Percentiles rank a stretch among this genome's conserved stretches.
phyloP scores from a whole-genome alignment of 2,329 filamentous ascomycete genomes.

The Apiospora malaysiana region DNA sequence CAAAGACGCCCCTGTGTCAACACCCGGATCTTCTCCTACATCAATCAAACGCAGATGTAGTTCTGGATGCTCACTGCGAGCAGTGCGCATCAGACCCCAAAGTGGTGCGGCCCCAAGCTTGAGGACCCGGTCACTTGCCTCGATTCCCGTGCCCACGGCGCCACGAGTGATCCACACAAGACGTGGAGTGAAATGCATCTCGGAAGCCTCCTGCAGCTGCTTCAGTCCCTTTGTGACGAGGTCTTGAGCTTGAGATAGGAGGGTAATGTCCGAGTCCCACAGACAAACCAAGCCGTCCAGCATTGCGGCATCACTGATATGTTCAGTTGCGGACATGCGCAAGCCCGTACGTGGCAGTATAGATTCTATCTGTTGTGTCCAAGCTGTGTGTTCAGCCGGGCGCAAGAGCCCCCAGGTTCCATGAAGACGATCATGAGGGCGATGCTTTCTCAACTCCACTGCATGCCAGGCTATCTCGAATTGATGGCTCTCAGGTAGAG shows the following conservation, averaged over 20 bases:
- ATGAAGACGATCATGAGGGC: background rate
- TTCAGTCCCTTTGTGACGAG: conserved; percentile 29
- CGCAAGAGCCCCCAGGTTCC: conserved; percentile 30
- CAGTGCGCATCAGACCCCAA: conserved; percentile 39
- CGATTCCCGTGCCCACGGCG: conserved; percentile 31
- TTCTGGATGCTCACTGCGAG: conserved; percentile 38
- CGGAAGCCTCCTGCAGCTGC: conserved; percentile 34
- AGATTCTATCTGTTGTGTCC: conserved; percentile 21
- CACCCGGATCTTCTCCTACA: conserved; percentile 27
- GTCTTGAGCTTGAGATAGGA: conserved; percentile 29
- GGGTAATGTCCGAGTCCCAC: conserved; percentile 33
- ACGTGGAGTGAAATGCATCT: conserved; percentile 28
- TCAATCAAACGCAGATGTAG: conserved; percentile 35
- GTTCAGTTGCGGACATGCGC: conserved; percentile 25
- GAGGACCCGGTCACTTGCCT: conserved; percentile 28
- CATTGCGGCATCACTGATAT: conserved; percentile 29
- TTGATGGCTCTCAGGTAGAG: conserved; percentile 22
- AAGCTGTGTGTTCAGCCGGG: conserved; percentile 19
- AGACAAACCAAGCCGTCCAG: conserved; percentile 35
- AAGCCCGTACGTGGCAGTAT: conserved; percentile 26
- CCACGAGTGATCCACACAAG: conserved; percentile 36
- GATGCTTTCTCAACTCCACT: conserved; percentile 21
- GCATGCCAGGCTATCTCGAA: conserved; percentile 31
- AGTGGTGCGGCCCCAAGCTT: conserved; percentile 32
- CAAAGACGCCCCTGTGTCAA: background rate